These are phyloP conservation scores for Coccomyxa sp. DNA, from an alignment of 139 green algal genomes.

Conservation along the genomic window DNA sequence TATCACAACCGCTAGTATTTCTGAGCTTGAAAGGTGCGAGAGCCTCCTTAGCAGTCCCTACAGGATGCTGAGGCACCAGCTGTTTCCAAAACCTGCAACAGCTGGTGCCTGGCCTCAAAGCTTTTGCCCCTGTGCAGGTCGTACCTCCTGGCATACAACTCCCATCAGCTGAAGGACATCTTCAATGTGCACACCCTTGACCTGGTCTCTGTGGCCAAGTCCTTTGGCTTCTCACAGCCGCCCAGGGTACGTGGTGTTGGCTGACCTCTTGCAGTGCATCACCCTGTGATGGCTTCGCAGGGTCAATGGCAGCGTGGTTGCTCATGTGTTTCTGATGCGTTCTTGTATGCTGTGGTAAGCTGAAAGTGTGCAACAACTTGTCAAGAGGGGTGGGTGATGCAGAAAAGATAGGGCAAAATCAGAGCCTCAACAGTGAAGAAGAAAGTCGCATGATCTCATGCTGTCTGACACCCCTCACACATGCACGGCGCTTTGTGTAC, in stretches of 20 bases:
- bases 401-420: conserved; percentile 5
- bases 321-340: no score
- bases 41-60: no score
- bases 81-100: not conserved
- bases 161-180: conserved; percentile 90
- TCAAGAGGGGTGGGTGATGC: not conserved
- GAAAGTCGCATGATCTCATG: not conserved
- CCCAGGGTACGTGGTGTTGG: conserved; percentile 74
- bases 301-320: no score
- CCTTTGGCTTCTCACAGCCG: conserved; percentile 89
- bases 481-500: not conserved
- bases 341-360: no score
- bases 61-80: not conserved
- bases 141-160: conserved; percentile 97
- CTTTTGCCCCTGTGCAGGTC: no score
- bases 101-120: conserved; percentile 11
- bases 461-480: not conserved
- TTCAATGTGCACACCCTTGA: conserved; percentile 98
- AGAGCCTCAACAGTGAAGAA: not conserved
- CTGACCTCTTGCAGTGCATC: no score
- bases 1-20: no score
- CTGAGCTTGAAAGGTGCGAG: no score
- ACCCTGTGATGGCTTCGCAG: no score
- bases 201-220: conserved; percentile 78
- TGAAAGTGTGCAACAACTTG: no score